Base-by-base conservation (phyloP, 345 rosid genomes). In the Viola odorata region DNA sequence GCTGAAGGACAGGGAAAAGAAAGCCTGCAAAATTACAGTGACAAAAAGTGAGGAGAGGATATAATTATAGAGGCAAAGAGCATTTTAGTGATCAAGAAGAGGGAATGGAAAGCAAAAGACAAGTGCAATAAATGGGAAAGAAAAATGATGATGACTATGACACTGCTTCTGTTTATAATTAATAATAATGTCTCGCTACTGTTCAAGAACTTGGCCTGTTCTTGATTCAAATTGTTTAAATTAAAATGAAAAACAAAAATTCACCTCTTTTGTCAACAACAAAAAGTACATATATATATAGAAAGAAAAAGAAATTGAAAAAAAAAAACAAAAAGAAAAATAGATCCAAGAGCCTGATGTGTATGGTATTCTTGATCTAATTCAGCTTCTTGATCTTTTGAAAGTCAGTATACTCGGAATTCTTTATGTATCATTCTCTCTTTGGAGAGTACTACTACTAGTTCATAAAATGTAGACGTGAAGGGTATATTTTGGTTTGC, bases 41-140 rank as follows among this genome's bases (percentile, higher is more conserved):
- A 66, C 50, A 50, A 63, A 59, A 72, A 60, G 51, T 17, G 2
- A 62, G 62, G 68, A 47, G 14, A 8, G 37, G 57, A 14, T 41
- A 55, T 17, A 40, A 16, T 64, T 37, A 61, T 23, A 55, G 73
- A 44, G 75, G 77, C 81, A 77, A 73, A 69, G 72, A 63, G 77
- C 73, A 69, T 66, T 77, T 23, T 72, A 65, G 67, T 57, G 76
- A 23, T 23, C 32, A 23, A 23, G 32, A 65, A 62, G 45, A 56
- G 61, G 32, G 63, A 66, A 54, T 44, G 63, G 57, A 63, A 73
- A 73, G 75, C 72, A 69, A 70, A 60, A 70, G 80, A 76, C 77
- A 72, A 72, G 39, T 37, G 77, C 67, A 72, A 68, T 76, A 52
- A 76, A 68, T 72, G 68, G 67, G 73, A 64, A 66, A 56, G 50